Evolutionary conservation across 2,329 filamentous ascomycete genomes (phyloP), one percentile per base, ranked within the genome.

Genomic region (Colletotrichum echinochloae): DNA sequence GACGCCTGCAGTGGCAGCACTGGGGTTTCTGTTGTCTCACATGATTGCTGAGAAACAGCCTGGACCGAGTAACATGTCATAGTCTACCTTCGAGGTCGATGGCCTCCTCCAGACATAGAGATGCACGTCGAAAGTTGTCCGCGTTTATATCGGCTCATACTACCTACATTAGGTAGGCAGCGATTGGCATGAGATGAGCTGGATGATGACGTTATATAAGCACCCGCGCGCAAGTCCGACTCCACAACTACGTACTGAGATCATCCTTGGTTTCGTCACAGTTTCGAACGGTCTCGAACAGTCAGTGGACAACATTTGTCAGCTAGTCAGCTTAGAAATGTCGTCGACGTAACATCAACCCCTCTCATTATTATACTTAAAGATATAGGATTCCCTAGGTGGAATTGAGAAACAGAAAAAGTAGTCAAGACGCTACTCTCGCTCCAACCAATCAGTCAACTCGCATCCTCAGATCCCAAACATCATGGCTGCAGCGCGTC

Each of bases 401-500:
- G 12, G 52, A 23, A 33, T 26, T 28, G 2, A 7, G 14, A 16
- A 7, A 1, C 12, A 8, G 28, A 1, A 49, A 28, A 26, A 5
- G 2, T 18, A n/a, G 8, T 5, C 23, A 49, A 16, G 1, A 30
- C 12, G 5, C 14, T 1, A 4, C 48, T 52, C 30, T n/a, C 9
- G 12, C 30, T 11, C 11, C 30, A 51, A 18, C 0, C 8, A 3
- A 49, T n/a, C 28, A 12, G 0, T 5, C 4, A 51, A 1, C 23
- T 20, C 14, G 5, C 18, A 51, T n/a, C 49, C 35, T 49, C 23
- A 16, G 30, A 23, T n/a, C n/a, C 11, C 26, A 35, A 30, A 12
- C 51, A 12, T n/a, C n/a, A 66, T 66, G 64, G 44, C 46, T 61
- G 56, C 56, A 48, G 56, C 56, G 51, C 65, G 57, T 41, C 78